These are phyloP conservation scores for Crassisporium funariophilum DNA, from an alignment of 768 basidiomycete genomes.

Conservation along the genomic window DNA sequence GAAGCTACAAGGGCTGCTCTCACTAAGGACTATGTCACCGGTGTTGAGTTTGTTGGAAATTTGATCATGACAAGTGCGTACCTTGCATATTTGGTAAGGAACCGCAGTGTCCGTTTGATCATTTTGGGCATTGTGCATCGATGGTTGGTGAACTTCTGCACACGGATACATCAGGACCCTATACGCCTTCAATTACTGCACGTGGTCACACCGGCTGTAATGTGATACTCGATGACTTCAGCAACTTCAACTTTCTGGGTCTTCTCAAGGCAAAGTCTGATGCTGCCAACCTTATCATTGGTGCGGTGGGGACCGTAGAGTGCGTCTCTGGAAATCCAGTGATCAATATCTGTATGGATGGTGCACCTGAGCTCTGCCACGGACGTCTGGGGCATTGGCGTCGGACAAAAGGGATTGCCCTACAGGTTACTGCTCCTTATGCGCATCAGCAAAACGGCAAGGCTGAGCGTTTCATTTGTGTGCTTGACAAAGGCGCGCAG, in stretches of 20 bases:
- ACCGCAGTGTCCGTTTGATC: constrained; percentile 6
- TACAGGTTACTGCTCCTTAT: constrained; percentile 28
- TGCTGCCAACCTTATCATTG: constrained; percentile 7
- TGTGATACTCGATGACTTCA: constrained; percentile 23
- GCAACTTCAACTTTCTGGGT: constrained; percentile 17
- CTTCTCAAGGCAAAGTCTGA: constrained; percentile 7
- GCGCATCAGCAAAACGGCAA: constrained; percentile 36
- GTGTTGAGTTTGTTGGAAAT: background rate
- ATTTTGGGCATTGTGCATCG: constrained; percentile 1
- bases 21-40: constrained; percentile 9
- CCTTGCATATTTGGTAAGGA: constrained; percentile 10
- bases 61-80: constrained; percentile 1
- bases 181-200: constrained; percentile 14
- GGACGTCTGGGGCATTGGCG: constrained; percentile 10
- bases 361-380: constrained; percentile 12
- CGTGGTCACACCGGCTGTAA: constrained; percentile 15
- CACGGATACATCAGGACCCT: constrained; percentile 23
- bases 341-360: constrained; percentile 13
- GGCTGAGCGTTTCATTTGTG: constrained; percentile 29
- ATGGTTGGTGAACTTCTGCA: constrained; percentile 23
- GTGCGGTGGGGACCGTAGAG: constrained; percentile 1
- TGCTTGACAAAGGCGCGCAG: constrained; percentile 23
- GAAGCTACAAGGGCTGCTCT: constrained; percentile 4
- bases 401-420: constrained; percentile 16
- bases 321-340: constrained; percentile 9